Evolutionary conservation across 1,139 yeast species (phyloP), one percentile per base, ranked within the genome.

Genomic region (Candida labiduridarum): DNA sequence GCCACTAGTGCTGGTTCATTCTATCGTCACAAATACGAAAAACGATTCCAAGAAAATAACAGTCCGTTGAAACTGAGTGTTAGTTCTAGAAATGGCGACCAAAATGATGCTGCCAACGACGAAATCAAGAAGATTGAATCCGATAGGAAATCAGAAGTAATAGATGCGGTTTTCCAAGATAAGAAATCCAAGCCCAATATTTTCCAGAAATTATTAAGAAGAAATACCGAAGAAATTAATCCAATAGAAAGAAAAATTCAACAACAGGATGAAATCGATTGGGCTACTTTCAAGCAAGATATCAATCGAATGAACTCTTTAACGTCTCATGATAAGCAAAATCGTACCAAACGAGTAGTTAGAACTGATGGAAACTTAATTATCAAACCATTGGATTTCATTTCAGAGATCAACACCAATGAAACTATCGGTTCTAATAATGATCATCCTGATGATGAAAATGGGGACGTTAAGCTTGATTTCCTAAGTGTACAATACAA

Each of bases 1-100:
- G 96, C 96, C 4, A 89, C 96, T 0, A 87, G 95, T 59, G 96
- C 96, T 2, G 96, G 96, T 0, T 88, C 96, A 11, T 83, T 84
- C 54, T 82, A 84, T 48, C 79, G 96, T 60, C 94, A 89, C 62
- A 84, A 82, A 60, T 74, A 71, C 63, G 83, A 83, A 53, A 74
- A 73, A 57, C 74, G 70, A 48, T 53, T 66, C 42, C 63, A 63
- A 52, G 62, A 62, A 36, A 62, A 60, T 46, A 74, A 59, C 53
- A 25, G 9, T 25, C 54, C 56, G 6, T 14, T 22, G 7, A 58
- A 62, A 45, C 53, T 66, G 61, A 59, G 59, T 25, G 56, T 57
- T 6, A 44, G 69, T 45, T 50, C 63, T 4, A 34, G 16, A 25
- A 12, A 42, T 3, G 36, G 34, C 19, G 15, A 9, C 4, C 18